Percentiles rank a stretch among this genome's conserved stretches.
Evolutionary conservation across 2,329 filamentous ascomycete genomes (phyloP).

Genomic region (Nigrospora osmanthi): DNA sequence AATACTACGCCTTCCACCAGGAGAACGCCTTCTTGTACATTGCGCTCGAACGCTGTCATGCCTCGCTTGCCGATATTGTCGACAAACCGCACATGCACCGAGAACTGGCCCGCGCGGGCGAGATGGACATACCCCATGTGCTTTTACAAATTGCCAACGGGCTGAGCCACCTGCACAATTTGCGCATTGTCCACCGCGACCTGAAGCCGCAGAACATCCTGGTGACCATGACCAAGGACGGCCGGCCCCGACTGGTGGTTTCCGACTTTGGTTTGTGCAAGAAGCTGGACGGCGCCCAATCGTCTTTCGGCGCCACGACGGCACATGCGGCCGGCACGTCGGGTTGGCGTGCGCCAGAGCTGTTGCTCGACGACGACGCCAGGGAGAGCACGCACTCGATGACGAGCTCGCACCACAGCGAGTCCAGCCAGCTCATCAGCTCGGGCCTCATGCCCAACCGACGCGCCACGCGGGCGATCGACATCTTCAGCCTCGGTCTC

Average conservation of each 20-base stretch:
- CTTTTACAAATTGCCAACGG: constrained; percentile 87
- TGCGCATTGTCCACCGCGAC: constrained; percentile 94
- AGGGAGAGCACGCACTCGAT: constrained; percentile 36
- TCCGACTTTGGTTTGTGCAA: constrained; percentile 98
- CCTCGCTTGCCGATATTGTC: constrained; percentile 85
- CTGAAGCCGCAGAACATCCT: constrained; percentile 97
- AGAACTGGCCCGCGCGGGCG: constrained; percentile 63
- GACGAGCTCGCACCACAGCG: constrained; percentile 52
- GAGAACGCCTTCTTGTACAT: constrained; percentile 92
- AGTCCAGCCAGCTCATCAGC: constrained; percentile 50
- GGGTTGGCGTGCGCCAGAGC: constrained; percentile 92
- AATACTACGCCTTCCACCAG: constrained; percentile 88
- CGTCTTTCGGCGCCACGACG: constrained; percentile 89
- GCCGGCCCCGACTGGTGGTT: constrained; percentile 77
- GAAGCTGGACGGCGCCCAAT: constrained; percentile 89
- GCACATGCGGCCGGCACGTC: constrained; percentile 89
- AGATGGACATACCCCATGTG: constrained; percentile 68
- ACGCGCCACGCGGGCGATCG: constrained; percentile 88
- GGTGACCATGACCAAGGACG: constrained; percentile 64
- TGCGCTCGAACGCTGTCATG: constrained; percentile 86
- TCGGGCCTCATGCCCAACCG: constrained; percentile 56
- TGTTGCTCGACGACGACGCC: constrained; percentile 73
- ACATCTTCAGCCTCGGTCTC: constrained; percentile 93
- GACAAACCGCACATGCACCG: constrained; percentile 63
- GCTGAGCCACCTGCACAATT: constrained; percentile 77